Evolutionary conservation across 495 filamentous ascomycete species (phyloP).

Genomic region (Schizothecium vesticola): DNA sequence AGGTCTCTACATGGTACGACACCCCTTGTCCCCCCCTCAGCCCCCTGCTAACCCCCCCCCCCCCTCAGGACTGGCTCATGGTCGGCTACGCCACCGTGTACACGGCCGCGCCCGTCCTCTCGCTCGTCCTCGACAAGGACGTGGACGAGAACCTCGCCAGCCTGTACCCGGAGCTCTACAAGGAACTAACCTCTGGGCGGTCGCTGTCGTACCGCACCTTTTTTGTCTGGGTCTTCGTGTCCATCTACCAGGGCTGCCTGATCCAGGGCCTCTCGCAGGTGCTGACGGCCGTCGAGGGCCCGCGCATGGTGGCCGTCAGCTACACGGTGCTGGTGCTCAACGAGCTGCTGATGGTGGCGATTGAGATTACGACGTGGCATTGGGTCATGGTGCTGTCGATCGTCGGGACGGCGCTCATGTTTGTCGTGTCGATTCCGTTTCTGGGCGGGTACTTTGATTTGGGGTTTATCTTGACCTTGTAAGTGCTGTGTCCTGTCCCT

Average conservation of each 20-base stretch:
- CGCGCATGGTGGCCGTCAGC: slow-evolving; percentile 78
- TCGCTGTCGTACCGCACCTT: slow-evolving; percentile 89
- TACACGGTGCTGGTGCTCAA: slow-evolving; percentile 92
- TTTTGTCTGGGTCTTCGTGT: slow-evolving; percentile 94
- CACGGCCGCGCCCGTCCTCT: slow-evolving; percentile 91
- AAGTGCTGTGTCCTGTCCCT: slow-evolving; percentile 23
- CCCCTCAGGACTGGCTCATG: slow-evolving; percentile 75
- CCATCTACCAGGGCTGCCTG: slow-evolving; percentile 88
- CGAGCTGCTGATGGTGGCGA: slow-evolving; percentile 93
- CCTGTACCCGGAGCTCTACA: slow-evolving; percentile 95
- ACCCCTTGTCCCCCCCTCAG: not conserved
- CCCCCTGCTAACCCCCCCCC: slow-evolving; percentile 18
- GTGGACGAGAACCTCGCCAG: slow-evolving; percentile 90
- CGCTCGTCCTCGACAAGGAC: slow-evolving; percentile 91
- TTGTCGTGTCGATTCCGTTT: slow-evolving; percentile 79
- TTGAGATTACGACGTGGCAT: slow-evolving; percentile 97
- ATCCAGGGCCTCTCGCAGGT: slow-evolving; percentile 92
- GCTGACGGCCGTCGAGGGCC: slow-evolving; percentile 64
- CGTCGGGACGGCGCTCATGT: slow-evolving; percentile 72
- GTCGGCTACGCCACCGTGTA: slow-evolving; percentile 97
- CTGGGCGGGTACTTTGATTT: slow-evolving; percentile 88
- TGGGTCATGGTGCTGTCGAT: slow-evolving; percentile 83
- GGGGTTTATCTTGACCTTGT: slow-evolving; percentile 64
- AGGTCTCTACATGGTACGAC: slow-evolving; percentile 70
- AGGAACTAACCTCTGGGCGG: slow-evolving; percentile 79